Conservation (phyloP, 2,329 filamentous ascomycete genomes). For the Botrytis fragariae region DNA sequence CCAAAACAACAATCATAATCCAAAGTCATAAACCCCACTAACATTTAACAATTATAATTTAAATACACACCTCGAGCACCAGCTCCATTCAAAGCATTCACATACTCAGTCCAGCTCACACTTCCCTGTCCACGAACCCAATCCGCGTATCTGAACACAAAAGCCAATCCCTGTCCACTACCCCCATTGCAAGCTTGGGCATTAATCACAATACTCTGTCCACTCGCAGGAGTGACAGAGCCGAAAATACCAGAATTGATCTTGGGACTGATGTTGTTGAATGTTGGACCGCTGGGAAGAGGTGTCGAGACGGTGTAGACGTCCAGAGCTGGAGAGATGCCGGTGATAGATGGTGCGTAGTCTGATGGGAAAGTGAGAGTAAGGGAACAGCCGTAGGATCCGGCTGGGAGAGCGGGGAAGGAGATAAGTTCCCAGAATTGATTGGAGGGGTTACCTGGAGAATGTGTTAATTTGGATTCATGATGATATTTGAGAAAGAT, state of each 20-base stretch:
- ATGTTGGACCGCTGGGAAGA: slow-evolving; percentile 12
- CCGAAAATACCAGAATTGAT: slow-evolving; percentile 17
- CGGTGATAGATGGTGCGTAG: not conserved
- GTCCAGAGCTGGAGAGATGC: slow-evolving; percentile 16
- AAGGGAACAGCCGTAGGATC: slow-evolving; percentile 16
- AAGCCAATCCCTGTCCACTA: slow-evolving; percentile 18
- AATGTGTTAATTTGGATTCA: not conserved
- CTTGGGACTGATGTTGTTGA: slow-evolving; percentile 14
- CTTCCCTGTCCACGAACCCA: slow-evolving; percentile 19
- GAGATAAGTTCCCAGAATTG: slow-evolving; percentile 4
- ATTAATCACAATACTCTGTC: slow-evolving; percentile 19
- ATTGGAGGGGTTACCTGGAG: not conserved
- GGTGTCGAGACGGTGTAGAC: slow-evolving; percentile 18
- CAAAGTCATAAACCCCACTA: not conserved
- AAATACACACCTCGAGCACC: slow-evolving; percentile 24
- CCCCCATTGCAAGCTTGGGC: slow-evolving; percentile 7
- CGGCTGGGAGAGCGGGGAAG: not conserved
- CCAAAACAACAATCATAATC: not conserved
- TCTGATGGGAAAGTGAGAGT: slow-evolving; percentile 2
- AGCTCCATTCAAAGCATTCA: slow-evolving; percentile 21
- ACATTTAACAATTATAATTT: slow-evolving; percentile 24
- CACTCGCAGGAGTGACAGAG: slow-evolving; percentile 15
- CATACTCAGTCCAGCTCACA: slow-evolving; percentile 23
- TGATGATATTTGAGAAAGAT: not conserved
- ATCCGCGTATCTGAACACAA: slow-evolving; percentile 23